These are phyloP conservation scores for Euphorbia celastroides DNA, from an alignment of 441 rosid genomes.

Conservation along the genomic window DNA sequence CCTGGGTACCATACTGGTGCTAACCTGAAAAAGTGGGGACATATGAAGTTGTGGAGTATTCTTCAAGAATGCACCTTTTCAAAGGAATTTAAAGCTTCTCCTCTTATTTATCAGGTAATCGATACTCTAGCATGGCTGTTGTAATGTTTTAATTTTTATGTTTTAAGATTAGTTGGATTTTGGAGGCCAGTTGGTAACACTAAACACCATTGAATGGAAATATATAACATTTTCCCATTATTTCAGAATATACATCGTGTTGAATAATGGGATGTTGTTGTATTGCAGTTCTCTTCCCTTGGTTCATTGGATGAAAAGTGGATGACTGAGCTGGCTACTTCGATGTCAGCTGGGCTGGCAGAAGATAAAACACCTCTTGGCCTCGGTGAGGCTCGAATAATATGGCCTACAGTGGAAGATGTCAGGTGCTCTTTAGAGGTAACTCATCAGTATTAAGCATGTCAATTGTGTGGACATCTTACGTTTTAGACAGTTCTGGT, in stretches of 20 bases:
- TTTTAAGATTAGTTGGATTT: not conserved
- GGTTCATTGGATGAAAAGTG: constrained; percentile 95
- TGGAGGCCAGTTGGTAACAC: not conserved
- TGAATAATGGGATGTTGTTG: constrained; percentile 12
- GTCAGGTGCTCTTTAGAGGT: constrained; percentile 95
- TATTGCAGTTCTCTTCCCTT: constrained; percentile 81
- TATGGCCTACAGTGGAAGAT: constrained; percentile 95
- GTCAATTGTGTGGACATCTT: constrained; percentile 15
- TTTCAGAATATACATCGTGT: not conserved
- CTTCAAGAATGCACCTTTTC: constrained; percentile 71
- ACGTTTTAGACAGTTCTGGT: not conserved
- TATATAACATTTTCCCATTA: not conserved
- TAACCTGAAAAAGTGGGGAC: constrained; percentile 83
- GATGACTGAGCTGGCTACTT: constrained; percentile 77
- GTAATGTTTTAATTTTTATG: not conserved
- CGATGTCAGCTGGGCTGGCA: constrained; percentile 73
- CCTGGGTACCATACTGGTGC: constrained; percentile 91
- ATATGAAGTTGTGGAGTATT: constrained; percentile 68
- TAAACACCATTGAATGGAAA: not conserved
- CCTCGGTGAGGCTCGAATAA: constrained; percentile 61
- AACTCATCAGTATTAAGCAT: constrained; percentile 18
- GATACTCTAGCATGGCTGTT: constrained; percentile 1
- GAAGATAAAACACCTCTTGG: constrained; percentile 82
- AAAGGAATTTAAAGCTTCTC: constrained; percentile 65
- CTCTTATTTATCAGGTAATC: constrained; percentile 83